phyloP scores from a whole-genome alignment of 2,329 filamentous ascomycete species.

The Monosporascus cannonballus region DNA sequence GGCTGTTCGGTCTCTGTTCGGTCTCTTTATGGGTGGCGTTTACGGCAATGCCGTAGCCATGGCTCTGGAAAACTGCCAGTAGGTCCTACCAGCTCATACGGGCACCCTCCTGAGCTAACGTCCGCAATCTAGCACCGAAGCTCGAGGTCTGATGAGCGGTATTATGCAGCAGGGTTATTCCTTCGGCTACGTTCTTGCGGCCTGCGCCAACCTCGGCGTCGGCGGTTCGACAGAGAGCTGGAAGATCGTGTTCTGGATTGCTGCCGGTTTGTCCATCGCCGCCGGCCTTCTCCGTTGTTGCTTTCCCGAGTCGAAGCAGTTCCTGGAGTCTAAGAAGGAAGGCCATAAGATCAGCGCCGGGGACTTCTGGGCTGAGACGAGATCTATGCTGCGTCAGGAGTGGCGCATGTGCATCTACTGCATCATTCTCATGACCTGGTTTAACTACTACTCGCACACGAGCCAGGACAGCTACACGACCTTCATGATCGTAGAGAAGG shows the following conservation, averaged over 20 bases:
- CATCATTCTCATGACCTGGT: conserved; percentile 72
- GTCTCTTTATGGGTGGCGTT: conserved; percentile 75
- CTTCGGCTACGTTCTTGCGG: conserved; percentile 73
- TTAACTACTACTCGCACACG: conserved; percentile 71
- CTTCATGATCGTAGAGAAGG: conserved; percentile 70
- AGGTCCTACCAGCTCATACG: conserved; percentile 24
- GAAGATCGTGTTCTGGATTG: conserved; percentile 74
- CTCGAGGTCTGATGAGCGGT: conserved; percentile 74
- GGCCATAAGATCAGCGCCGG: conserved; percentile 44
- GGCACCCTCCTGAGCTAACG: conserved; percentile 1
- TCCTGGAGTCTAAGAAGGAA: conserved; percentile 60
- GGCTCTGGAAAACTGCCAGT: conserved; percentile 68
- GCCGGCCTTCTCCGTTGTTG: conserved; percentile 61
- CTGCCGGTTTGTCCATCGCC: conserved; percentile 58
- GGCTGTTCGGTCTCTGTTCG: conserved; percentile 67
- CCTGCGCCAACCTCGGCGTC: conserved; percentile 68
- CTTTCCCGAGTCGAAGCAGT: conserved; percentile 72
- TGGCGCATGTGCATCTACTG: conserved; percentile 77
- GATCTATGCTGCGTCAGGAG: conserved; percentile 59
- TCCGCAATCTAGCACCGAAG: conserved; percentile 41
- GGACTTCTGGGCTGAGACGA: conserved; percentile 65
- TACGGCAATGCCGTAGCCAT: conserved; percentile 76
- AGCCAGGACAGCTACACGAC: conserved; percentile 78
- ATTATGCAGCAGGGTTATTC: conserved; percentile 80
- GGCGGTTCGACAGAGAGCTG: conserved; percentile 57